A percentile compares a stretch with the other conserved stretches of the same genome.
These are phyloP conservation scores for Cicer pinnatifidum DNA, from an alignment of 306 rosid genomes.

Conservation along the genomic window DNA sequence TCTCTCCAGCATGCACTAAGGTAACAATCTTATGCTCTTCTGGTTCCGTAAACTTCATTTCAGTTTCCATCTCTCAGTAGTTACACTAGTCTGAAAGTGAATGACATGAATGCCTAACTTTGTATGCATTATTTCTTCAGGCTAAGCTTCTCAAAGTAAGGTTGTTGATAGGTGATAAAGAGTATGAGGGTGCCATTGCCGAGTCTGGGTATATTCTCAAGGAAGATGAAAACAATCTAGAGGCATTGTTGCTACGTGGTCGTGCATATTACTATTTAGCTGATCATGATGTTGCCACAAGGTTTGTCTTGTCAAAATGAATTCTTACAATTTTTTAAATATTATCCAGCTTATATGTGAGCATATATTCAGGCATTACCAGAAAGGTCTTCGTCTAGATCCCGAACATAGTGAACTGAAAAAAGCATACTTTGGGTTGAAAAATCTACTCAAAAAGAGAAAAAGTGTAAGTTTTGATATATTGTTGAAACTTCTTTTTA, in stretches of 20 bases:
- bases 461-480: conserved; percentile 67
- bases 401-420: conserved; percentile 93
- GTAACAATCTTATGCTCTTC: conserved; percentile 48
- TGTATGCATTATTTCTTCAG: conserved; percentile 53
- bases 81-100: conserved; percentile 30
- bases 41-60: conserved; percentile 24
- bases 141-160: conserved; percentile 83
- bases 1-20: conserved; percentile 89
- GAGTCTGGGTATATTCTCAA: conserved; percentile 82
- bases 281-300: conserved; percentile 94
- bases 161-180: conserved; percentile 75
- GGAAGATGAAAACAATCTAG: conserved; percentile 88
- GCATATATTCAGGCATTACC: conserved; percentile 78
- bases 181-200: conserved; percentile 78
- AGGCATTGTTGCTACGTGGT: conserved; percentile 87
- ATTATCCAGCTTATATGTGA: conserved; percentile 14
- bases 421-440: conserved; percentile 93
- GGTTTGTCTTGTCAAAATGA: conserved; percentile 55
- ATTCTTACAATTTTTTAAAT: neutral
- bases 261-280: conserved; percentile 95
- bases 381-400: conserved; percentile 96
- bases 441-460: conserved; percentile 88
- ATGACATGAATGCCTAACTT: conserved; percentile 30
- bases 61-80: conserved; percentile 24
- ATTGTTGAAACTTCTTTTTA: conserved; percentile 16